A percentile compares a stretch with the other conserved stretches of the same genome.
Conservation (phyloP, 208 protist species). For the Trypanosoma caninum region DNA sequence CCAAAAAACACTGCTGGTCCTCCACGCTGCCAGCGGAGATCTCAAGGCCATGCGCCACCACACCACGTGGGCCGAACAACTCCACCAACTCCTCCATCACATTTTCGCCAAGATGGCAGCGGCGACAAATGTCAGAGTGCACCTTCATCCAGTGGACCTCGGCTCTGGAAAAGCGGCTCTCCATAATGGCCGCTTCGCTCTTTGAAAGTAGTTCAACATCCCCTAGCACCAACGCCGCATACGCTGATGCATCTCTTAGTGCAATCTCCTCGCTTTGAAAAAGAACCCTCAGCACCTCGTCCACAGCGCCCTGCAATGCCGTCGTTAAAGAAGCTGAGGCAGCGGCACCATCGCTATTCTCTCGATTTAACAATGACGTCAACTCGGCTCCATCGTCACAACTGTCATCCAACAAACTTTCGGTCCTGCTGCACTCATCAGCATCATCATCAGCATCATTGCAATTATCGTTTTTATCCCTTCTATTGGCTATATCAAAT, state of each 20-base stretch:
- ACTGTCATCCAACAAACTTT: neutral
- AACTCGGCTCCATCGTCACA: neutral
- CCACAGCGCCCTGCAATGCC: neutral
- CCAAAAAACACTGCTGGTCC: constrained; percentile 19
- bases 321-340: neutral
- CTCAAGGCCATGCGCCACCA: constrained; percentile 6
- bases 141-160: constrained; percentile 17
- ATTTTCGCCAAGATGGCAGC: constrained; percentile 8
- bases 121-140: constrained; percentile 4
- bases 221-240: constrained; percentile 1
- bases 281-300: constrained; percentile 6
- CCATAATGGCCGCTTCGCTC: neutral
- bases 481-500: neutral
- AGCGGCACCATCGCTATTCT: neutral
- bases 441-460: neutral
- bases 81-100: neutral
- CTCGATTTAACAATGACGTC: constrained; percentile 1
- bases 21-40: neutral
- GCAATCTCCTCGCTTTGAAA: neutral
- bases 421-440: neutral
- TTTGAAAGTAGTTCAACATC: neutral
- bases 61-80: constrained; percentile 1
- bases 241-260: constrained; percentile 7
- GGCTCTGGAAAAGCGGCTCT: neutral
- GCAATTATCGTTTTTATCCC: neutral